Percentiles rank a stretch among this genome's conserved stretches.
phyloP scores from a whole-genome alignment of 495 filamentous ascomycete species.

The Aspergillus ostianus region DNA sequence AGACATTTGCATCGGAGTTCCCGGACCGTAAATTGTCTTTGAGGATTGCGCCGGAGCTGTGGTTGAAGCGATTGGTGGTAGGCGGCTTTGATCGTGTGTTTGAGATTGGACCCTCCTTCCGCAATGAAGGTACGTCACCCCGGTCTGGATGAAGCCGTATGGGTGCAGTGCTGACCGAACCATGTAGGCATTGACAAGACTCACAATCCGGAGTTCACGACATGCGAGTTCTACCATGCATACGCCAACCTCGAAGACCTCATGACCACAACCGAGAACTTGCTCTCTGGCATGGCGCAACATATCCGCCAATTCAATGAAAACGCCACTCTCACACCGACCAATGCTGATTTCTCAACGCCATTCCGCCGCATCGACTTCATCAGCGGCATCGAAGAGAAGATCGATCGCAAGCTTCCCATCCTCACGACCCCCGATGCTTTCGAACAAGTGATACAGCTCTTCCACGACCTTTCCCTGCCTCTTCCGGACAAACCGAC shows the following conservation, averaged over 20 bases:
- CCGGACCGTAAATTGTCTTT: constrained; percentile 66
- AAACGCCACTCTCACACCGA: constrained; percentile 45
- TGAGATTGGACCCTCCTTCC: constrained; percentile 90
- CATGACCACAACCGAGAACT: constrained; percentile 67
- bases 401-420: constrained; percentile 63
- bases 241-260: constrained; percentile 77
- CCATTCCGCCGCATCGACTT: constrained; percentile 74
- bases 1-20: constrained; percentile 70
- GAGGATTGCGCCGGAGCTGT: constrained; percentile 89
- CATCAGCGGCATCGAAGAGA: constrained; percentile 70
- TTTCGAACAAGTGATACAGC: constrained; percentile 47
- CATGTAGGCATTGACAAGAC: constrained; percentile 70
- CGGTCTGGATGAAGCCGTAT: background rate
- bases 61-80: constrained; percentile 88
- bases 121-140: constrained; percentile 72
- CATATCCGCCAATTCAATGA: constrained; percentile 51
- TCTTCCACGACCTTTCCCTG: constrained; percentile 58
- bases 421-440: constrained; percentile 59
- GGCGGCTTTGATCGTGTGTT: constrained; percentile 89
- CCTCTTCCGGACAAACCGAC: constrained; percentile 52
- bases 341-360: constrained; percentile 56
- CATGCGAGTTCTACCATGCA: constrained; percentile 92
- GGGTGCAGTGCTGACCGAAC: background rate
- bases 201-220: constrained; percentile 96
- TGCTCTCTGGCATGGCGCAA: constrained; percentile 58